Base-by-base conservation (phyloP, 2,329 filamentous ascomycete genomes). In the Colletotrichum destructivum region DNA sequence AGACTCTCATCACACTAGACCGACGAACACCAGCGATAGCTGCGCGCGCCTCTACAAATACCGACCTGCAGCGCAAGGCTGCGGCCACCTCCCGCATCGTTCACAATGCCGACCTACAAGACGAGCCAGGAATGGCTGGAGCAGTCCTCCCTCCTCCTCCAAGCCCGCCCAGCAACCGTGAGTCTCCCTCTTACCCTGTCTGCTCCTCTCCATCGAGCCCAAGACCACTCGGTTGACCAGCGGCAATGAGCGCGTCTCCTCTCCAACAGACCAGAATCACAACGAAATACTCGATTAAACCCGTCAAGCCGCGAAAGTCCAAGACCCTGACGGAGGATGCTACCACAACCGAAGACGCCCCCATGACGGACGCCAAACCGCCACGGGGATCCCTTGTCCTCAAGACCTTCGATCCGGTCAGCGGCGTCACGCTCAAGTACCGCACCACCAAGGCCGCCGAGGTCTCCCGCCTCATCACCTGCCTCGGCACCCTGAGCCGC, bases 121-220 rank as follows among this genome's bases (percentile, higher is more conserved):
- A 95, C 94, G 69, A 93, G 93, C 82, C 92, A 97, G 83, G 92
- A 95, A 84, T 99, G 95, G 93, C 93, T 98, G 76, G 91, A 93
- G 77, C 93, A 98, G 82, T 98, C 96, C 16, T 87, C 91, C 21
- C 90, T 95, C 72, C 91, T 99, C 69, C 87, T 99, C 66, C 90
- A 96, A 83, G 96, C 96, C 67, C 91, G 94, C 59, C 96, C 96
- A 4, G 90, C 89, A 44, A 95, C 93, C 51, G 96, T 97, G 89
- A 74, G 90, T 84, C 60, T 16, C 12, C 42, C 49, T 35, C n/a
- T 55, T 42, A 54, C 68, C 21, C 67, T 67, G 51, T 55, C 31
- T 38, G 35, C 18, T 8, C 9, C 12, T 40, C 35, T 40, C 3
- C n/a, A 7, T n/a, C 31, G 7, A 55, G 31, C 4, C 4, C 52